Evolutionary conservation across 1,284 basidiomycete genomes (phyloP), one percentile per base, ranked within the genome.

Genomic region (Boletus semigastroideus): DNA sequence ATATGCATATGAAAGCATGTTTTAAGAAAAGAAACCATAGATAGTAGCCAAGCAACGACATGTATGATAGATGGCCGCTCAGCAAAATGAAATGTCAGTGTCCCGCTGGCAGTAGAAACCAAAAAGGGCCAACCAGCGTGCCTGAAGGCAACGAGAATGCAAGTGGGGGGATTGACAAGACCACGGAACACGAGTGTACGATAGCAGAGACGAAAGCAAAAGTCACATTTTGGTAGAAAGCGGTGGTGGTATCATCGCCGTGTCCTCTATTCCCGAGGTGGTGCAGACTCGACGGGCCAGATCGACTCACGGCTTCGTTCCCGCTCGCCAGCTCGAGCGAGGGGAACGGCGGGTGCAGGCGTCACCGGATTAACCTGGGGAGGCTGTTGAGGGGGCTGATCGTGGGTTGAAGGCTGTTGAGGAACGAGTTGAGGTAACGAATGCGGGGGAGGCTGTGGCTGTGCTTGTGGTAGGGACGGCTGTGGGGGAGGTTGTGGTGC

Each of bases 141-240:
- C 40, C 44, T 53, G 38, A 48, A 39, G 45, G 31, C 38, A 19
- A 44, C 19, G 41, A 36, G 44, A 38, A 52, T 63, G 62, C 57
- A 48, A 68, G 57, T 61, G 55, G 66, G 39, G 55, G 66, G 64
- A n/a, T 67, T 54, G 57, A 54, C 36, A 46, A 53, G 44, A 59
- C 40, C 52, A 52, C 52, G 36, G 36, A 64, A 42, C n/a, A n/a
- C 34, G 42, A 60, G 37, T 42, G 36, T 55, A 50, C 58, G 64
- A 67, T 49, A 66, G 66, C 66, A 69, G 52, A 60, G 52, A 60
- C 64, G 61, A 64, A 63, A 64, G 62, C 65, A 46, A 53, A 41
- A 46, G 38, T 20, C 53, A 66, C 50, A 60, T 67, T 63, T 64
- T 67, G 45, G 20, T 30, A 28, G 14, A 58, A 27, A 33, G 17